Evolutionary conservation across 2,329 filamentous ascomycete species (phyloP), one percentile per base, ranked within the genome.

Genomic region (Phaeosphaeria sp.): DNA sequence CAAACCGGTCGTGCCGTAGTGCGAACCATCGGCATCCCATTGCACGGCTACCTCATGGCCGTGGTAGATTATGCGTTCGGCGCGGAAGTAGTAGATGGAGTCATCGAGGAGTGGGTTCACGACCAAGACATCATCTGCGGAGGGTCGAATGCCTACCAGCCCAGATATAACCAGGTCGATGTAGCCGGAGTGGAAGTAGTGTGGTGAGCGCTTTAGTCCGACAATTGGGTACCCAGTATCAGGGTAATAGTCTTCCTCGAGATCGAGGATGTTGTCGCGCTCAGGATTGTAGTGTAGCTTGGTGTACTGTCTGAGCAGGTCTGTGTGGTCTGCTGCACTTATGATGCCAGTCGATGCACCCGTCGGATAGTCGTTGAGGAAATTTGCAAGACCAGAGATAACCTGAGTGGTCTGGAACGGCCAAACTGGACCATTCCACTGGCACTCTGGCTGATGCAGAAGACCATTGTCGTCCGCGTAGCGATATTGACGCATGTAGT

Each of bases 181-280:
- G 59, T 76, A 81, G 1, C 79, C 78, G 1, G 79, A 81, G 66
- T 81, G 79, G 68, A 81, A 81, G 64, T 81, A 81, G 53, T 81
- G 79, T 15, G 74, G 78, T 2, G 76, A 79, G 6, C 79, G 76
- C 27, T 75, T 72, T 5, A 81, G 71, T 0, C 78, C 79, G 2
- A 81, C 79, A 24, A 81, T 78, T 0, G 77, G 77, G 0, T 70
- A 69, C 0, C 77, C 73, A n/a, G 78, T 77, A 54, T 79, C 78
- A 0, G 79, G 72, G 43, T 81, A 74, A 59, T 81, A 81, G 55
- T 81, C 77, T 64, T 81, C 79, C 57, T 81, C 74, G 3, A 81
- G 55, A 33, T 81, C 74, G 0, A 81, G 62, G 11, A 65, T 64
- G 2, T 69, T 72, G 18, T 64, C 72, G 0, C 62, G 65, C 1